Base-by-base conservation (phyloP, 2,329 filamentous ascomycete species). In the Chrysoporthe austroafricana region DNA sequence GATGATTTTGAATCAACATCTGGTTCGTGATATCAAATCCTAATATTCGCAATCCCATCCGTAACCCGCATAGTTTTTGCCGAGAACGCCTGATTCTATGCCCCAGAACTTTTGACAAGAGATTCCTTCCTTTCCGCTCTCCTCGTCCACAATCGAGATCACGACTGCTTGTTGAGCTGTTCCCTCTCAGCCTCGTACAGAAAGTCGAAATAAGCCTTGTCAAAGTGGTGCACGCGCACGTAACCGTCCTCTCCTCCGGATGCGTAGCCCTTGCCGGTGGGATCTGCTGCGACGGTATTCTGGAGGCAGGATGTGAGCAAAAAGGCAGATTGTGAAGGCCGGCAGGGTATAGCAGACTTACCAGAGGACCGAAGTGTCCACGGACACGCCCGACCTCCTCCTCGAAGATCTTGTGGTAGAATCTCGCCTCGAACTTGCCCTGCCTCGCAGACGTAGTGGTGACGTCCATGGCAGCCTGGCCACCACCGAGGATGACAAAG, bases 371-470 rank as follows among this genome's bases (percentile, higher is more conserved):
- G 82, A 99, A 99, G 82, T 99, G 96, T 71, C 96, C 96, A 78
- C 94, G 89, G 72, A 99, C 96, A 85, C 96, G 91, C 74, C 96
- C 96, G 76, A 98, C 95, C 85, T 99, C 96, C 81, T 99, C 95
- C 82, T 97, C 94, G 79, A 99, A 98, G 79, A 99, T 91, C 88
- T 97, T 98, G 90, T 99, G 96, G 87, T 97, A 99, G 87, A 99
- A 99, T 73, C 96, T 90, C 57, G 96, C 96, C 83, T 99, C 96
- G 85, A 99, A 99, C 84, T 98, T 98, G 83, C 96, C 96, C 86
- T 99, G 96, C 73, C 96, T 89, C 62, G 94, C 90, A 44, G 91
- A 91, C 63, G 96, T 98, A 65, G 93, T 96, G 68, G 96, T 99
- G 81, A 99, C 96, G 78, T 98, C 95, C 93, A 97, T 97, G 78